Conservation (phyloP, 805 yeast genomes). For the Cyberlindnera meyerae region DNA sequence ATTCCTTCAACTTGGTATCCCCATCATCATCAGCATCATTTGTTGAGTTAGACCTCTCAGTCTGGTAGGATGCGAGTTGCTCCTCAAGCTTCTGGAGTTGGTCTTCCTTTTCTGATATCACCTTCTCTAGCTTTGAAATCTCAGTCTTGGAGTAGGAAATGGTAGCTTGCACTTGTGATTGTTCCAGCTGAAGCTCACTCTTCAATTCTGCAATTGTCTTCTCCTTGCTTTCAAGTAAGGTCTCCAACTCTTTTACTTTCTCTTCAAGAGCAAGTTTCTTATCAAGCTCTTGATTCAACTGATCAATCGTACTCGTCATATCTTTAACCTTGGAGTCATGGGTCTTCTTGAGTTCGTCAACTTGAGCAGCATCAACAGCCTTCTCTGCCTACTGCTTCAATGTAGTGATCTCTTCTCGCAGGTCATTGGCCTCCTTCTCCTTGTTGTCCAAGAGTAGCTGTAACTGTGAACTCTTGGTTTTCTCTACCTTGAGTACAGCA, state of each 20-base stretch:
- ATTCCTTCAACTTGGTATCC: too few relatives aligned
- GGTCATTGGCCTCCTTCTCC: constrained; percentile 6
- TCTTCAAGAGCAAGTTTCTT: constrained; percentile 13
- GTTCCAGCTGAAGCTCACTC: constrained; percentile 2
- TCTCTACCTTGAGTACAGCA: constrained; percentile 5
- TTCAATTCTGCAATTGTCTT: constrained; percentile 17
- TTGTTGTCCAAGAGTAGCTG: too few relatives aligned
- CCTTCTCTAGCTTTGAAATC: constrained; percentile 18
- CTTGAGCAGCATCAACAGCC: background rate
- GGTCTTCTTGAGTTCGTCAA: constrained; percentile 4
- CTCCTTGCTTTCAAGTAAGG: constrained; percentile 19
- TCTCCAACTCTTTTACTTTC: constrained; percentile 17
- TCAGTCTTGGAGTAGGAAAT: constrained; percentile 1
- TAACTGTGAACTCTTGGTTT: too few relatives aligned
- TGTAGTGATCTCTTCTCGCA: constrained; percentile 3
- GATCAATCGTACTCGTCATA: constrained; percentile 6
- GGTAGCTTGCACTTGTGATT: background rate
- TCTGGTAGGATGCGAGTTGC: too few relatives aligned
- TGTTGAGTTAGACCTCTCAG: too few relatives aligned
- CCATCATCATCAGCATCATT: too few relatives aligned
- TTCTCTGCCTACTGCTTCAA: constrained; percentile 3
- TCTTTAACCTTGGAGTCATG: constrained; percentile 5
- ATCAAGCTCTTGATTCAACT: constrained; percentile 11
- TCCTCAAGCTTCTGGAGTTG: too few relatives aligned
- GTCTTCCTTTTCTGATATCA: too few relatives aligned